Conservation (phyloP, 2,329 filamentous ascomycete genomes). For the Cordyceps farinosa region DNA sequence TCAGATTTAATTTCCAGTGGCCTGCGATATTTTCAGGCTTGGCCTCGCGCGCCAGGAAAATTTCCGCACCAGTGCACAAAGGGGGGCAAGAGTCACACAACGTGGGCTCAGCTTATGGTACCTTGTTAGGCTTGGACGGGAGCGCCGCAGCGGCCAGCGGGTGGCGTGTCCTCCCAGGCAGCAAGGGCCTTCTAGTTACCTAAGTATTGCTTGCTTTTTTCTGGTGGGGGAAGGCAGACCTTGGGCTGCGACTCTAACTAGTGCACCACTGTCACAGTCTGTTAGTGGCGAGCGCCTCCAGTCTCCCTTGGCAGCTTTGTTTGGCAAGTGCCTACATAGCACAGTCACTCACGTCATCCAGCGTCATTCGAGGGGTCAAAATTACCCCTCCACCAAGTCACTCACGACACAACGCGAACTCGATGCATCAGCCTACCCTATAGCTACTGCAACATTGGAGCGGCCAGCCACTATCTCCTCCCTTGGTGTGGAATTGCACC, state of each 20-base stretch:
- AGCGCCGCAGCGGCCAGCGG: neutral
- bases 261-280: neutral
- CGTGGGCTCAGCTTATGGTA: neutral
- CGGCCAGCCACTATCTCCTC: no score
- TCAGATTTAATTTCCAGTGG: slow-evolving; percentile 7
- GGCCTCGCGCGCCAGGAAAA: neutral
- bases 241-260: neutral
- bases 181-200: neutral
- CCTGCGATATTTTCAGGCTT: neutral
- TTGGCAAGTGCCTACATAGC: neutral
- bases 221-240: neutral
- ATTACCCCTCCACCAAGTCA: slow-evolving; percentile 6
- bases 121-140: neutral
- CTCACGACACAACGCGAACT: neutral
- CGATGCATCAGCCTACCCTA: neutral
- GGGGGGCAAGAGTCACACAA: slow-evolving; percentile 11
- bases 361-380: slow-evolving; percentile 8
- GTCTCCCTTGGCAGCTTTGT: neutral
- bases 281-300: neutral
- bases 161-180: slow-evolving; percentile 2
- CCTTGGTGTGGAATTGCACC: no score
- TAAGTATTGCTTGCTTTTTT: neutral
- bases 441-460: no score
- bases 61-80: neutral
- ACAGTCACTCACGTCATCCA: neutral